phyloP scores from a whole-genome alignment of 1,139 yeast species.

The Suhomyces coccinellae region DNA sequence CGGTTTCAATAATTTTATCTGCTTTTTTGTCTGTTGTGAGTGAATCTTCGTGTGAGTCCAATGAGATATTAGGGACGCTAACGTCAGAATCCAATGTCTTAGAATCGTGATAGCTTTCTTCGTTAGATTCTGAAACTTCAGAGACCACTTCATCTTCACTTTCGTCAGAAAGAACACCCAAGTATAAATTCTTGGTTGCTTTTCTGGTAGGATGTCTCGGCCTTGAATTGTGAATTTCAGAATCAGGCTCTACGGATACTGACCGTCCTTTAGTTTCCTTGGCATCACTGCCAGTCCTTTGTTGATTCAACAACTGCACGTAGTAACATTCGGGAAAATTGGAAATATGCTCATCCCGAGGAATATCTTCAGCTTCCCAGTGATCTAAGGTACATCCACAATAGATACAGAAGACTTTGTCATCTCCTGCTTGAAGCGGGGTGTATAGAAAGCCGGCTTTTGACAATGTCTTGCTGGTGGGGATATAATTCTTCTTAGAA shows the following conservation, averaged over 20 bases:
- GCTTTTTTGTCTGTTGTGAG: too few relatives aligned
- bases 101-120: background rate
- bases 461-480: constrained; percentile 44
- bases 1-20: too few relatives aligned
- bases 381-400: constrained; percentile 69
- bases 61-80: background rate
- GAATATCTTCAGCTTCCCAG: constrained; percentile 73
- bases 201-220: background rate
- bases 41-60: background rate
- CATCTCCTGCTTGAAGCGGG: constrained; percentile 50
- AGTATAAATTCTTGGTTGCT: constrained; percentile 4
- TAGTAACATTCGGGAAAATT: constrained; percentile 54
- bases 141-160: constrained; percentile 5
- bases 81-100: background rate
- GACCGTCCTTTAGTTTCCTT: background rate
- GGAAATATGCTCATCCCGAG: constrained; percentile 51
- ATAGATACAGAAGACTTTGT: constrained; percentile 68
- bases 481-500: constrained; percentile 28
- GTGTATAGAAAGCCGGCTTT: constrained; percentile 57
- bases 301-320: constrained; percentile 16
- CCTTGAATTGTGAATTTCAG: background rate
- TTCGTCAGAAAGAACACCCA: constrained; percentile 11
- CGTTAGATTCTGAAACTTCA: background rate
- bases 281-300: background rate
- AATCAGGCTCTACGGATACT: background rate